These are phyloP conservation scores for Prunus dulcis DNA, from an alignment of 306 rosid genomes.

Conservation along the genomic window DNA sequence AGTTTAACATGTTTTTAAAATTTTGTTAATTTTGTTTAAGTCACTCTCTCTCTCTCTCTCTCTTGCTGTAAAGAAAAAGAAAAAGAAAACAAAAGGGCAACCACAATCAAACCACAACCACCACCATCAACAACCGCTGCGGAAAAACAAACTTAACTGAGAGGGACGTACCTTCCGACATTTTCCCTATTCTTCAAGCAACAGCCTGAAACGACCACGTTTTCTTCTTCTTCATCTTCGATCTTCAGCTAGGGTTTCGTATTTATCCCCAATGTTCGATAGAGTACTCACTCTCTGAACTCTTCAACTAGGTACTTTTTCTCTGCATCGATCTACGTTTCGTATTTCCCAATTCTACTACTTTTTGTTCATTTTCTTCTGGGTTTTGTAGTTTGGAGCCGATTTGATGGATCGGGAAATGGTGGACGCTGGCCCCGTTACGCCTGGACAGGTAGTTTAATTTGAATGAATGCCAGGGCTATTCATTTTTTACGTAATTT, in stretches of 20 bases:
- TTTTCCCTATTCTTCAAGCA: conserved; percentile 78
- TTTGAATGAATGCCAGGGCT: not conserved
- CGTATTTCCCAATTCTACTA: conserved; percentile 22
- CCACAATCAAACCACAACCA: conserved; percentile 2
- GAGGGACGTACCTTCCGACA: conserved; percentile 73
- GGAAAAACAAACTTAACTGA: conserved; percentile 31
- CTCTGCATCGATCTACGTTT: conserved; percentile 29
- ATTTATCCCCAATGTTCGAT: conserved; percentile 34
- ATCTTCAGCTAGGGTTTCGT: conserved; percentile 33
- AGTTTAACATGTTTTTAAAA: not conserved
- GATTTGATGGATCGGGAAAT: conserved; percentile 40
- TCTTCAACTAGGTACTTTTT: conserved; percentile 28
- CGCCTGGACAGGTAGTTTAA: conserved; percentile 69
- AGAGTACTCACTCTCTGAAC: conserved; percentile 17
- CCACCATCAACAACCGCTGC: conserved; percentile 20
- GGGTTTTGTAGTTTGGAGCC: conserved; percentile 39
- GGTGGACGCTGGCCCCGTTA: conserved; percentile 68
- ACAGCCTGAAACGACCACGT: conserved; percentile 29
- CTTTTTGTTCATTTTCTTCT: not conserved
- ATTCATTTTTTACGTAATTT: not conserved
- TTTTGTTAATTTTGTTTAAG: too few relatives aligned
- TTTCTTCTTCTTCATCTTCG: conserved; percentile 26
- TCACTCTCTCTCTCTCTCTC: too few relatives aligned
- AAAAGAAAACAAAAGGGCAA: conserved; percentile 28
- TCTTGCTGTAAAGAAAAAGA: too few relatives aligned